Conservation (phyloP, 257 asterid genomes). For the Plantago major region DNA sequence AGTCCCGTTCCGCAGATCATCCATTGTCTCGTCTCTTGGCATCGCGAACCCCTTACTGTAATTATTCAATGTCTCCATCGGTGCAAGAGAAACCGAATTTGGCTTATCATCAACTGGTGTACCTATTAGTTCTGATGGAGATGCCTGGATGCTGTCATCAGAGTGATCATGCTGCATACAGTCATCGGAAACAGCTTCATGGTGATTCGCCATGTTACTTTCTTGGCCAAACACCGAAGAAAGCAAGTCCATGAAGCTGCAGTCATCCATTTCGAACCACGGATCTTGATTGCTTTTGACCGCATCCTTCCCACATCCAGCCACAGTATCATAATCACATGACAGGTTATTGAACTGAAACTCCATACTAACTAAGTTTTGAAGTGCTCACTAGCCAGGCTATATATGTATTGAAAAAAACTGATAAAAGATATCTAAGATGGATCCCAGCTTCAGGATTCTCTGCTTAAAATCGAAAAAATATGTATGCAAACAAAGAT, state of each 20-base stretch:
- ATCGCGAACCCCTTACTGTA: constrained; percentile 29
- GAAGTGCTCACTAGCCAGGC: neutral
- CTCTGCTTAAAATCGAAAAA: neutral
- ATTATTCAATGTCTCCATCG: constrained; percentile 31
- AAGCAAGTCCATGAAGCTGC: constrained; percentile 23
- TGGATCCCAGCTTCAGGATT: neutral
- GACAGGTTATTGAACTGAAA: constrained; percentile 13
- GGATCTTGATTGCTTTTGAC: constrained; percentile 7
- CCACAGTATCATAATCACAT: constrained; percentile 8
- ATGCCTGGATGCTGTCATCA: constrained; percentile 6
- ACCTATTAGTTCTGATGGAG: constrained; percentile 13
- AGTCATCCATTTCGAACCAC: constrained; percentile 14
- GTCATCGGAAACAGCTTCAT: neutral
- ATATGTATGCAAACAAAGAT: neutral
- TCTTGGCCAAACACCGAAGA: constrained; percentile 21
- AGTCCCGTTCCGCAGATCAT: neutral
- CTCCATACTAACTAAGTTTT: constrained; percentile 11
- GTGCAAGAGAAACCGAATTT: constrained; percentile 25
- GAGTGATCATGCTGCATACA: neutral
- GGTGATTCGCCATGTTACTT: neutral
- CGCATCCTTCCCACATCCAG: constrained; percentile 2
- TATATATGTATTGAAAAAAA: neutral
- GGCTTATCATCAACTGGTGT: constrained; percentile 21
- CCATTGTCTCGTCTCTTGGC: constrained; percentile 13
- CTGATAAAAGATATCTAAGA: neutral